Conservation (phyloP, 2,329 filamentous ascomycete genomes). For the Sarocladiaceae sp. region DNA sequence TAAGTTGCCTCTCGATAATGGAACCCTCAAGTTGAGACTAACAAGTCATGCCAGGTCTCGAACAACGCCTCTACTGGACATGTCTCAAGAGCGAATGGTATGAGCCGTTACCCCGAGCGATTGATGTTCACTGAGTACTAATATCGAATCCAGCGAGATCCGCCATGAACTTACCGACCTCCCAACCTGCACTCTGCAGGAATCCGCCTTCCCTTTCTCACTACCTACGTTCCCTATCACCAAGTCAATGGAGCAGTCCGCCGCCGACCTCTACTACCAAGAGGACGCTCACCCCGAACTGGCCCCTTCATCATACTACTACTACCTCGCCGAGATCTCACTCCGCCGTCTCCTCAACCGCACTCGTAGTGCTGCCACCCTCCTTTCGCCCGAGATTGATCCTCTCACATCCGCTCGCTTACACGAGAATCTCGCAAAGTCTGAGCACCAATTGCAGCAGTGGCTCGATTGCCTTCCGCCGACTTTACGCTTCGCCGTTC, state of each 20-base stretch:
- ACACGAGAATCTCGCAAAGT: conserved; percentile 59
- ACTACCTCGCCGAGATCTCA: conserved; percentile 74
- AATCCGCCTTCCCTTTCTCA: conserved; percentile 14
- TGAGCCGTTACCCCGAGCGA: background rate
- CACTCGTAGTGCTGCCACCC: conserved; percentile 13
- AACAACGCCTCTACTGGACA: conserved; percentile 14
- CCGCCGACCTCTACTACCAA: conserved; percentile 6
- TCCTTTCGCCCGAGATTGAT: conserved; percentile 66
- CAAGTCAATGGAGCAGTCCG: conserved; percentile 9
- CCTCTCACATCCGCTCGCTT: conserved; percentile 48
- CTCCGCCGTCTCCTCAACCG: conserved; percentile 67
- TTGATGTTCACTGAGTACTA: background rate
- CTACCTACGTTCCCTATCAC: conserved; percentile 12
- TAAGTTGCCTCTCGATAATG: background rate
- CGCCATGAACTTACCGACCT: conserved; percentile 15
- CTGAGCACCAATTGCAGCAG: conserved; percentile 71
- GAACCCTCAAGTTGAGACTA: background rate
- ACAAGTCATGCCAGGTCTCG: conserved; percentile 10
- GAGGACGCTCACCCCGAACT: conserved; percentile 7
- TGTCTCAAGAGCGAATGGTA: conserved; percentile 15
- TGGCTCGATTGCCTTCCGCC: conserved; percentile 73
- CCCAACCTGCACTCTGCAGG: conserved; percentile 13
- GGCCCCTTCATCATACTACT: conserved; percentile 26
- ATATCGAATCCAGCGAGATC: conserved; percentile 11
- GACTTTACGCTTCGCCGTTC: conserved; percentile 57